Evolutionary conservation across 2,329 filamentous ascomycete species (phyloP).

Genomic region (Hymenoscyphus fructigenus): DNA sequence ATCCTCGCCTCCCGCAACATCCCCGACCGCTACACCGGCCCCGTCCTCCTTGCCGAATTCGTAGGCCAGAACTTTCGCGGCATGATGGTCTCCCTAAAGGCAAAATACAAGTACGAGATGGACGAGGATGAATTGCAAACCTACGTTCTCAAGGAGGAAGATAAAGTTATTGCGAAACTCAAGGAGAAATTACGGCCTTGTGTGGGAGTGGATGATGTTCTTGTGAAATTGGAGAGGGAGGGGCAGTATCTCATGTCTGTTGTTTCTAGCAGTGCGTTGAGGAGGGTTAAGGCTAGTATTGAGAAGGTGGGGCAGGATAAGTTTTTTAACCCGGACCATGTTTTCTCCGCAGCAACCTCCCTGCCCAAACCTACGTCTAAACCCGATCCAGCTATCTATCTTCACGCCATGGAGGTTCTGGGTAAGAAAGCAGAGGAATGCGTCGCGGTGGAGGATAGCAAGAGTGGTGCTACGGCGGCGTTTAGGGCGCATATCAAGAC

Average conservation of each 20-base stretch:
- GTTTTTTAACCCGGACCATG: slow-evolving; percentile 72
- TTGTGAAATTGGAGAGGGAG: slow-evolving; percentile 61
- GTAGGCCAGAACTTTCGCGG: slow-evolving; percentile 94
- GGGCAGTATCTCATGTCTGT: slow-evolving; percentile 74
- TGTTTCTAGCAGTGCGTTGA: slow-evolving; percentile 76
- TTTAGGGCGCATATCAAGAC: slow-evolving; percentile 76
- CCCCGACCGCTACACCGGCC: slow-evolving; percentile 70
- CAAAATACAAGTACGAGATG: slow-evolving; percentile 74
- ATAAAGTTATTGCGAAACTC: slow-evolving; percentile 80
- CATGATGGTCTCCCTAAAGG: slow-evolving; percentile 77
- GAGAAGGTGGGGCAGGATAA: slow-evolving; percentile 76
- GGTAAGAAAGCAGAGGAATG: slow-evolving; percentile 70
- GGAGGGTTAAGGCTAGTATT: slow-evolving; percentile 74
- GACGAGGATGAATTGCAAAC: slow-evolving; percentile 64
- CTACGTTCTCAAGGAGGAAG: slow-evolving; percentile 77
- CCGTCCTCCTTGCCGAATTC: slow-evolving; percentile 78
- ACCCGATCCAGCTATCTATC: slow-evolving; percentile 86
- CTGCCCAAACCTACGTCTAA: slow-evolving; percentile 81
- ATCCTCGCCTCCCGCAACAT: slow-evolving; percentile 69
- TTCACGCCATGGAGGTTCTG: slow-evolving; percentile 71
- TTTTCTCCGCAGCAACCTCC: slow-evolving; percentile 81
- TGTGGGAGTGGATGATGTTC: slow-evolving; percentile 63
- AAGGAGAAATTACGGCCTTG: slow-evolving; percentile 66
- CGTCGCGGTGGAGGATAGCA: slow-evolving; percentile 85
- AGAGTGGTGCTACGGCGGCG: slow-evolving; percentile 76